These are phyloP conservation scores for Mortierella claussenii DNA, from an alignment of 192 early-diverging fungal genomes.

Conservation along the genomic window DNA sequence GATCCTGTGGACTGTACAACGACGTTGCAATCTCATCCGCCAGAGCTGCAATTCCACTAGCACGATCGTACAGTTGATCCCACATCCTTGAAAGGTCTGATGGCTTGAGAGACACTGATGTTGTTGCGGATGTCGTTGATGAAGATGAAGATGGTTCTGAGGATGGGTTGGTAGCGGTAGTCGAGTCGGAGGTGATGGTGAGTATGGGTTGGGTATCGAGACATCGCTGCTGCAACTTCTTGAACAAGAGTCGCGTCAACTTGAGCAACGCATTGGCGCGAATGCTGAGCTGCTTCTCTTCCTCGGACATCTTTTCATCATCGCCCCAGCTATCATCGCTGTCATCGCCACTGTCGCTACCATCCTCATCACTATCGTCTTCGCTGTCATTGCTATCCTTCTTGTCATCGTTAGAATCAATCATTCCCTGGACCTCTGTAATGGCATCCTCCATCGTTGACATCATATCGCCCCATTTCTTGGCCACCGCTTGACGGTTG, in stretches of 20 bases:
- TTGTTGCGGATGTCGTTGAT: neutral
- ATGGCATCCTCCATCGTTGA: conserved; percentile 56
- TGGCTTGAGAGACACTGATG: conserved; percentile 4
- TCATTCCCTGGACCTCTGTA: conserved; percentile 49
- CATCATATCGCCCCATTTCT: conserved; percentile 53
- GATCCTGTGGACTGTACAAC: conserved; percentile 51
- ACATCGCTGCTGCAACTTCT: conserved; percentile 53
- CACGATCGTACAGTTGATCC: conserved; percentile 47
- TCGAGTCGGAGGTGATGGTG: neutral
- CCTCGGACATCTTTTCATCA: conserved; percentile 44
- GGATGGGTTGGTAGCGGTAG: neutral
- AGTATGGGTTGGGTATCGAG: conserved; percentile 22
- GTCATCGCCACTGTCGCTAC: conserved; percentile 40
- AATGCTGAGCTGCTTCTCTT: conserved; percentile 49
- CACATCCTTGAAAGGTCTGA: conserved; percentile 40
- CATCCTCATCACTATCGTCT: conserved; percentile 28
- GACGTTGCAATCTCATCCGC: conserved; percentile 52
- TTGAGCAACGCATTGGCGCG: conserved; percentile 48
- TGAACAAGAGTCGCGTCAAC: conserved; percentile 46
- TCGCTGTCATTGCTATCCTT: conserved; percentile 17
- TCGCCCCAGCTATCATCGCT: conserved; percentile 56
- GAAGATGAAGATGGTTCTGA: too few relatives aligned
- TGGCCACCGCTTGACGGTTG: conserved; percentile 50
- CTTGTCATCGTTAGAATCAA: conserved; percentile 47
- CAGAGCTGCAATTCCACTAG: conserved; percentile 29